Evolutionary conservation across 2,329 filamentous ascomycete genomes (phyloP).

Genomic region (Penicillium sp.): DNA sequence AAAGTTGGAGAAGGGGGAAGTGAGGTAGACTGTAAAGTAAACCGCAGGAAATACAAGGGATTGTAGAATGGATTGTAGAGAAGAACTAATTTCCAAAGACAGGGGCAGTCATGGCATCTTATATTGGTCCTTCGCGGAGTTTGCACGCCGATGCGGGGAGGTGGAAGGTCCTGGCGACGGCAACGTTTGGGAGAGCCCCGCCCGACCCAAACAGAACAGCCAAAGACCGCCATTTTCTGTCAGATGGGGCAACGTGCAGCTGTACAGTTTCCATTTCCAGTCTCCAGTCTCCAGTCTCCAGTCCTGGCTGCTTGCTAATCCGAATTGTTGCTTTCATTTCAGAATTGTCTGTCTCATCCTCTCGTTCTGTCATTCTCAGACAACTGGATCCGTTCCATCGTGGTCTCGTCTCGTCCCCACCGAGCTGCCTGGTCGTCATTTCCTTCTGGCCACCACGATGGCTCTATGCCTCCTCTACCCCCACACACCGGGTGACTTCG

Average conservation of each 20-base stretch:
- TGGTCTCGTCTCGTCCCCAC: background rate
- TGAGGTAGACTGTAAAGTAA: slow-evolving; percentile 30
- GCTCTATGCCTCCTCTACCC: slow-evolving; percentile 29
- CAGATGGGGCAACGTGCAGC: background rate
- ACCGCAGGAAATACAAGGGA: background rate
- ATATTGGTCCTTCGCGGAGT: background rate
- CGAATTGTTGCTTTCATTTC: background rate
- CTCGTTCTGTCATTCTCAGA: background rate
- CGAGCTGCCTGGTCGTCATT: background rate
- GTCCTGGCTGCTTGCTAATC: slow-evolving; percentile 21
- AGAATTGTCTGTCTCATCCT: background rate
- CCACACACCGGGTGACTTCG: slow-evolving; percentile 42
- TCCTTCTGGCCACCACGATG: background rate
- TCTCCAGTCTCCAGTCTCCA: too few relatives aligned
- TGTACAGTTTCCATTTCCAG: background rate
- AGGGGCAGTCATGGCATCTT: background rate
- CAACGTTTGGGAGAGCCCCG: slow-evolving; percentile 43
- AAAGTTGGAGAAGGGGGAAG: slow-evolving; percentile 1
- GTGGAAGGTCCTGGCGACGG: slow-evolving; percentile 47
- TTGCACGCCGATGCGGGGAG: slow-evolving; percentile 33
- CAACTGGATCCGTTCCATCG: background rate
- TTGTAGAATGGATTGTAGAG: background rate
- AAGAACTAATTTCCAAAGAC: background rate
- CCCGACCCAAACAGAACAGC: slow-evolving; percentile 48
- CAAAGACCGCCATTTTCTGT: slow-evolving; percentile 62